Percentiles rank a stretch among this genome's conserved stretches.
These are phyloP conservation scores for Yueomyces sp. DNA, from an alignment of 805 yeast genomes.

Conservation along the genomic window DNA sequence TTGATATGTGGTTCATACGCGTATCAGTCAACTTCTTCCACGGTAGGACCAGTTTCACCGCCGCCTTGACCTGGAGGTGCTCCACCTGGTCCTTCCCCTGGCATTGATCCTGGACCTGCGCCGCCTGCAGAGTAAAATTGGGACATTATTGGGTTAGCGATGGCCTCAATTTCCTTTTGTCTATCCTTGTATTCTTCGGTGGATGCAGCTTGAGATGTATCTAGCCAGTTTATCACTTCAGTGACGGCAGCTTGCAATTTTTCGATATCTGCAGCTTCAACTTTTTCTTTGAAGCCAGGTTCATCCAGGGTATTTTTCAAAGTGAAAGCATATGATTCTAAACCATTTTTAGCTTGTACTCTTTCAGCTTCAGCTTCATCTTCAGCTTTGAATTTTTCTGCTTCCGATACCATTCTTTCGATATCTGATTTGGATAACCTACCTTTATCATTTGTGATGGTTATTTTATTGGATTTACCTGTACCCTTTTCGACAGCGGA, in stretches of 20 bases:
- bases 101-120: slow-evolving; percentile 53
- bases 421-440: slow-evolving; percentile 93
- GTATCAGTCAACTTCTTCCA: slow-evolving; percentile 60
- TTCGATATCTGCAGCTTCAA: slow-evolving; percentile 51
- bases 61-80: slow-evolving; percentile 33
- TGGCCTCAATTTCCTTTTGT: slow-evolving; percentile 87
- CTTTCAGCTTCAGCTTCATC: slow-evolving; percentile 88
- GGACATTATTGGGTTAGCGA: slow-evolving; percentile 92
- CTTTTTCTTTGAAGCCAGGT: slow-evolving; percentile 65
- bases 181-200: slow-evolving; percentile 81
- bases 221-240: slow-evolving; percentile 82
- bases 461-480: slow-evolving; percentile 90
- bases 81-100: slow-evolving; percentile 41
- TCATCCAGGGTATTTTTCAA: slow-evolving; percentile 71
- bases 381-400: slow-evolving; percentile 92
- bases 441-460: slow-evolving; percentile 97
- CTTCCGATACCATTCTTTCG: slow-evolving; percentile 94
- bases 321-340: slow-evolving; percentile 88
- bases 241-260: slow-evolving; percentile 63
- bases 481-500: slow-evolving; percentile 96
- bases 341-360: slow-evolving; percentile 82
- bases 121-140: slow-evolving; percentile 93
- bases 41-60: slow-evolving; percentile 48
- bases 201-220: slow-evolving; percentile 78
- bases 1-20: too few relatives aligned